Evolutionary conservation across 1,284 basidiomycete genomes (phyloP).

Genomic region (Melampsora americana): DNA sequence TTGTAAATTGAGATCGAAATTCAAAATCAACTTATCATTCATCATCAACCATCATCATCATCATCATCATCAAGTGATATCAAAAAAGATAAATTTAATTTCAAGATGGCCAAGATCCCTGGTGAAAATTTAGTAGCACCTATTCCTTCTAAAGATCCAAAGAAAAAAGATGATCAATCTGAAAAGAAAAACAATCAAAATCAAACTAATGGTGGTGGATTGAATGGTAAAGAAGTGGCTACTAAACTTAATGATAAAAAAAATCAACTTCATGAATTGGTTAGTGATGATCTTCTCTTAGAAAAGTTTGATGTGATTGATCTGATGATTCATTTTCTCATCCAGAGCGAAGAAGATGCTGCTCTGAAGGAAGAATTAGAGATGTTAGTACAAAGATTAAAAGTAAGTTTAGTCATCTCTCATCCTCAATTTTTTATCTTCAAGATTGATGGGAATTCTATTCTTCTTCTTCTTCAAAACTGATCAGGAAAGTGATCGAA

Average conservation of each 20-base stretch:
- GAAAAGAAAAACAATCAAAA: background rate
- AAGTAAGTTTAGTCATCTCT: slow-evolving; percentile 59
- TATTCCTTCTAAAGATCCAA: slow-evolving; percentile 19
- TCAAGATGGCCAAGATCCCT: slow-evolving; percentile 26
- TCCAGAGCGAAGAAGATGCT: slow-evolving; percentile 74
- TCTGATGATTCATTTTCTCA: background rate
- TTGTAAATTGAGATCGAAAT: background rate
- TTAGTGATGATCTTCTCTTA: background rate
- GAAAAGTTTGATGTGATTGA: background rate
- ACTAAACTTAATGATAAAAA: slow-evolving; percentile 38
- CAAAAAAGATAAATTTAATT: background rate
- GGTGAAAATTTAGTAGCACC: slow-evolving; percentile 22
- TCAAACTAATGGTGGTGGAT: slow-evolving; percentile 13
- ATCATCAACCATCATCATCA: background rate
- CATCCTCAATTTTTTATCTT: background rate
- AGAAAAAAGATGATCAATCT: slow-evolving; percentile 4
- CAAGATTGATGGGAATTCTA: background rate
- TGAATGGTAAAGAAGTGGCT: slow-evolving; percentile 39
- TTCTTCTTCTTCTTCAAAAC: background rate
- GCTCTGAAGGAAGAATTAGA: slow-evolving; percentile 93
- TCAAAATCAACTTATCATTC: background rate
- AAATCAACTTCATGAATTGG: slow-evolving; percentile 40
- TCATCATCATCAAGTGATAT: background rate
- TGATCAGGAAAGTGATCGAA: slow-evolving; percentile 75
- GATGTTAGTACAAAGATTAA: slow-evolving; percentile 92